A percentile compares a stretch with the other conserved stretches of the same genome.
phyloP scores from a whole-genome alignment of 2,329 filamentous ascomycete species.

The Aspergillus carbonarius region DNA sequence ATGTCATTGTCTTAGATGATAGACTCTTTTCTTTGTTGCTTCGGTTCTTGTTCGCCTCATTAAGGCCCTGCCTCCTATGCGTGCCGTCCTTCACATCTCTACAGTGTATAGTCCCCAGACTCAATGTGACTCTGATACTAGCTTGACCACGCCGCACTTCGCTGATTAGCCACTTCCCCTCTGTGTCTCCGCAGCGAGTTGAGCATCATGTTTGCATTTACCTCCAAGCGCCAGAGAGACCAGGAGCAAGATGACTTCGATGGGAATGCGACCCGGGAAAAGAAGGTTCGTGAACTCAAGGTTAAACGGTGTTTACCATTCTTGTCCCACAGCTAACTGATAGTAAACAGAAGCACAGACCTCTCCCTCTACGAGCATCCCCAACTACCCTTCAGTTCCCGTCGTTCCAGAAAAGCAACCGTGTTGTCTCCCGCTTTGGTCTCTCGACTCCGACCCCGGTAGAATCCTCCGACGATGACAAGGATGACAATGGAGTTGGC shows the following conservation, averaged over 20 bases:
- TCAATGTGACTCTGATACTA: neutral
- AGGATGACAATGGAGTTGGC: conserved; percentile 25
- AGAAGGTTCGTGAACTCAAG: conserved; percentile 24
- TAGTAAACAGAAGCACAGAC: conserved; percentile 31
- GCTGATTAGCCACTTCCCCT: neutral
- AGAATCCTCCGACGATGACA: conserved; percentile 40
- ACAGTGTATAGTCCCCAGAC: neutral
- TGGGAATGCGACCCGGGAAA: conserved; percentile 36
- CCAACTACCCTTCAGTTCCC: conserved; percentile 22
- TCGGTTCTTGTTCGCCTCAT: neutral
- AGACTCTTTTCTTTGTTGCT: neutral
- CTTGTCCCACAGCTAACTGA: conserved; percentile 11
- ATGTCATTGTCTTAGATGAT: neutral
- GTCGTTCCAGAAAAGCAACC: conserved; percentile 18
- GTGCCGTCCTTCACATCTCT: neutral
- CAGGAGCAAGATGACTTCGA: conserved; percentile 62
- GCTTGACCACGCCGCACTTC: neutral
- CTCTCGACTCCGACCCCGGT: conserved; percentile 34
- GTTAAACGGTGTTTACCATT: neutral
- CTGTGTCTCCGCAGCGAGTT: neutral
- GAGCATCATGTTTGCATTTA: conserved; percentile 22
- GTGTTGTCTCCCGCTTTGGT: conserved; percentile 16
- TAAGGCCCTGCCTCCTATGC: neutral
- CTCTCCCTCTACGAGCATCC: conserved; percentile 32
- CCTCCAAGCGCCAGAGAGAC: conserved; percentile 29